phyloP scores from a whole-genome alignment of 345 rosid genomes.

The Linum lewisii region DNA sequence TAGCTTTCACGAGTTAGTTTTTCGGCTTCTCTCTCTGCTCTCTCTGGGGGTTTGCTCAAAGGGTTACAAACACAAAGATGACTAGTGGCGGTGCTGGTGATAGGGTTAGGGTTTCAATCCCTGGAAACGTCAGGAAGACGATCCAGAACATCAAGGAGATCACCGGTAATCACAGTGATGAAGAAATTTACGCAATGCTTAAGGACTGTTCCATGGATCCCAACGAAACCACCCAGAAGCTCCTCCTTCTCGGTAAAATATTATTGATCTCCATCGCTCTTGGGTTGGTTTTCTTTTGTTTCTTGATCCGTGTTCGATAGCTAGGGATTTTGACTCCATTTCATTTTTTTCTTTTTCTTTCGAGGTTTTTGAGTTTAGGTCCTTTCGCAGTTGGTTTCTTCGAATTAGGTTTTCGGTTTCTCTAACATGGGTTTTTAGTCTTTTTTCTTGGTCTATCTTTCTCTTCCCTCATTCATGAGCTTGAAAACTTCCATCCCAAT shows the following conservation, averaged over 20 bases:
- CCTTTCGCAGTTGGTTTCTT: slow-evolving; percentile 7
- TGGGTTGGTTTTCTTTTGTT: too few species aligned
- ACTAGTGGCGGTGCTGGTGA: slow-evolving; percentile 27
- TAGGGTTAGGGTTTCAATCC: slow-evolving; percentile 71
- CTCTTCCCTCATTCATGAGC: background rate
- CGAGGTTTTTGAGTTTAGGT: slow-evolving; percentile 2
- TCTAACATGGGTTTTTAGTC: slow-evolving; percentile 7
- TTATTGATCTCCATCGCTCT: background rate
- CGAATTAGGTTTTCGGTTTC: slow-evolving; percentile 19
- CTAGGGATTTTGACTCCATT: slow-evolving; percentile 17
- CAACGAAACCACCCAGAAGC: slow-evolving; percentile 66
- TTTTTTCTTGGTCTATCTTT: slow-evolving; percentile 1
- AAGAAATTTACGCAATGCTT: slow-evolving; percentile 91
- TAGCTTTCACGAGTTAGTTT: too few species aligned
- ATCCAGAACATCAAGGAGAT: slow-evolving; percentile 73
- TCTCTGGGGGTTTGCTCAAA: background rate
- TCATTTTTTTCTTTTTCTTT: too few species aligned
- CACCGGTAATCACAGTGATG: slow-evolving; percentile 70
- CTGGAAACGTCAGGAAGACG: slow-evolving; percentile 46
- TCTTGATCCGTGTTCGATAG: slow-evolving; percentile 14
- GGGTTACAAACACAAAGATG: slow-evolving; percentile 58
- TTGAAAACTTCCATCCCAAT: slow-evolving; percentile 12
- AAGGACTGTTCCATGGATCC: slow-evolving; percentile 90
- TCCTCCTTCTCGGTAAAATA: slow-evolving; percentile 54
- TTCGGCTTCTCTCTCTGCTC: background rate